Base-by-base conservation (phyloP, 169 alveolate species). In the Plasmodium coatneyi region DNA sequence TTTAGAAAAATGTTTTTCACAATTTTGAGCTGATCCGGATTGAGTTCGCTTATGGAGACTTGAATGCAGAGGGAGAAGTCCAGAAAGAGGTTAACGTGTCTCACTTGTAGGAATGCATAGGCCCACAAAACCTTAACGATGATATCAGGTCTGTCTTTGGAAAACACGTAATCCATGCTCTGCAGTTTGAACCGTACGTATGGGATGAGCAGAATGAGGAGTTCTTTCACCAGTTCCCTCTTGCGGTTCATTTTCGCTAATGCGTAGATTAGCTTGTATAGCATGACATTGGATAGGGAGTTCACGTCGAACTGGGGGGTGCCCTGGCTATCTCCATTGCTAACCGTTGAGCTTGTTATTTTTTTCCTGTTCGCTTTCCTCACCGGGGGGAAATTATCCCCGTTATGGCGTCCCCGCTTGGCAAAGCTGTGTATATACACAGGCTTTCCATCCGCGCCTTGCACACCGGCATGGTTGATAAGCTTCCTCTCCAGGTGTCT, bases 91-190 rank as follows among this genome's bases (percentile, higher is more conserved):
- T 87, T 28, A 10, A 87, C 70, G 80, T 87, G 74, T 39, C 93
- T 34, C 28, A 71, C 60, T 16, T 87, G 78, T 49, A 87, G 49
- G 19, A 41, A 87, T 22, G 93, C 93, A 87, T 52, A 87, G 14
- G 93, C 30, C 93, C 93, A 87, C 22, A 87, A 54, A 54, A 87
- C 70, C 78, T 87, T 87, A 10, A 78, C 81, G n/a, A 87, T 6
- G 10, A 87, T 28, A 10, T 87, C 93, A 56, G 71, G 56, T 54
- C 82, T 54, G 9, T 87, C 82, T 16, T 32, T 66, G 10, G 89
- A 87, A 41, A 76, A 87, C 5, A 87, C 39, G 43, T 87, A 87
- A 52, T 87, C 70, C 30, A 39, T 74, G 78, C 32, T 87, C 70
- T 87, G 93, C 34, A 87, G 79, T 36, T n/a, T 7, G 43, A 76